Evolutionary conservation across 352 stramenopile species (phyloP), one percentile per base, ranked within the genome.

Genomic region (Phytophthora cryptogea): DNA sequence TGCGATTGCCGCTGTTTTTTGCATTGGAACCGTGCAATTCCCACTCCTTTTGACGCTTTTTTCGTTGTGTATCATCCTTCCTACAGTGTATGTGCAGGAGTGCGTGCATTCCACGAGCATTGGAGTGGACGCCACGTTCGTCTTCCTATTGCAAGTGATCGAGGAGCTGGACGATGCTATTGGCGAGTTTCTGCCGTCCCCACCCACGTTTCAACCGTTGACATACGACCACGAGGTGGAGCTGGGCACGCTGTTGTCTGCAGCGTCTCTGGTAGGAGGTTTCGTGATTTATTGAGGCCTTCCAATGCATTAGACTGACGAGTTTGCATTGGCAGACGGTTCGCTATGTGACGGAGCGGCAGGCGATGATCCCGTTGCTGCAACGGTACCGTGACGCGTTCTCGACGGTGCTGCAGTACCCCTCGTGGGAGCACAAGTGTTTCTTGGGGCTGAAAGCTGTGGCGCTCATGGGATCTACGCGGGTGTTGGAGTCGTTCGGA

Each of bases 331-430:
- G n/a, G 8, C 43, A 92, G 83, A 84, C 78, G 20, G 58, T 91
- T 63, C 83, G 83, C 10, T 93, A 93, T 50, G 78, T 84, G 66
- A 93, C 83, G 5, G 80, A 90, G 54, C 70, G 70, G 7, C 73
- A 87, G 30, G 81, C 74, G 2, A 88, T 93, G 71, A 57, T 63
- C 14, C 70, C 80, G 31, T 44, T 87, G 39, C 47, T 93, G 35
- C 54, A 69, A 33, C 71, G 76, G 27, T 91, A 90, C 42, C 62
- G 66, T 13, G 41, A 68, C 23, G 78, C 65, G 1, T 93, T 93
- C 42, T 57, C 63, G 1, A 72, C 54, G 2, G 74, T 91, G 30
- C 45, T 93, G 42, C 63, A 68, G 41, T 80, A 81, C 53, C 78
- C 80, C 5, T 54, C 54, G 6, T 92, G 83, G 63, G 65, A 54